Percentiles rank a stretch among this genome's conserved stretches.
Conservation (phyloP, 2,329 filamentous ascomycete genomes). For the Xylariaceae sp. region DNA sequence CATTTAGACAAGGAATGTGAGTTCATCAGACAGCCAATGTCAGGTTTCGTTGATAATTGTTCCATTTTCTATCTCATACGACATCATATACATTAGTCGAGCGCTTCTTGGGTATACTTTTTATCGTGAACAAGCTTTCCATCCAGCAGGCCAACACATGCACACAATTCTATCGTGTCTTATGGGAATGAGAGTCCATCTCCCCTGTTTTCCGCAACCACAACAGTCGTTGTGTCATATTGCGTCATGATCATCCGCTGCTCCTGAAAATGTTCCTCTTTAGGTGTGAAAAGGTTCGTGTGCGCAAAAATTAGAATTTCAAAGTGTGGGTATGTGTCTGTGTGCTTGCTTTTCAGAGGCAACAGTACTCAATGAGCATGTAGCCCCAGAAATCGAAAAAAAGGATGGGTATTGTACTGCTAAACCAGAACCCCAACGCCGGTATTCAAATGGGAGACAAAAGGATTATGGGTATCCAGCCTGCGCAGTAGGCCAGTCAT, state of each 20-base stretch:
- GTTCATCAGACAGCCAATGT: no score
- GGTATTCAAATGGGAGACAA: slow-evolving; percentile 23
- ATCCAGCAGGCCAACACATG: slow-evolving; percentile 10
- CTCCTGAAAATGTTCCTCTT: slow-evolving; percentile 7
- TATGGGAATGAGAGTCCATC: slow-evolving; percentile 18
- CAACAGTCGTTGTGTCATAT: slow-evolving; percentile 10
- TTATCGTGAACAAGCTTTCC: slow-evolving; percentile 13
- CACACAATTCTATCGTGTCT: background rate
- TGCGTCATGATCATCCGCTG: slow-evolving; percentile 20
- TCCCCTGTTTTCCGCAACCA: background rate
- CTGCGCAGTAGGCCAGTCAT: slow-evolving; percentile 77
- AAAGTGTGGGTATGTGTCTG: slow-evolving; percentile 5
- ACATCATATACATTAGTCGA: slow-evolving; percentile 35
- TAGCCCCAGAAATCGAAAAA: slow-evolving; percentile 26
- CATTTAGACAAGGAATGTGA: no score
- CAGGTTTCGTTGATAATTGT: background rate
- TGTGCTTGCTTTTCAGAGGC: slow-evolving; percentile 9
- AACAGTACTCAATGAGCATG: slow-evolving; percentile 10
- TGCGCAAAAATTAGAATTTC: slow-evolving; percentile 3
- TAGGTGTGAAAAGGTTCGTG: no score
- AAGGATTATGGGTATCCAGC: slow-evolving; percentile 37
- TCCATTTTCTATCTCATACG: slow-evolving; percentile 20
- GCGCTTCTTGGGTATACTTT: slow-evolving; percentile 32
- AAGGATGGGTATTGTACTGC: slow-evolving; percentile 32
- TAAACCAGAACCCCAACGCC: slow-evolving; percentile 34